Base-by-base conservation (phyloP, 176 grass and related monocot genomes). In the Guadua angustifolia region DNA sequence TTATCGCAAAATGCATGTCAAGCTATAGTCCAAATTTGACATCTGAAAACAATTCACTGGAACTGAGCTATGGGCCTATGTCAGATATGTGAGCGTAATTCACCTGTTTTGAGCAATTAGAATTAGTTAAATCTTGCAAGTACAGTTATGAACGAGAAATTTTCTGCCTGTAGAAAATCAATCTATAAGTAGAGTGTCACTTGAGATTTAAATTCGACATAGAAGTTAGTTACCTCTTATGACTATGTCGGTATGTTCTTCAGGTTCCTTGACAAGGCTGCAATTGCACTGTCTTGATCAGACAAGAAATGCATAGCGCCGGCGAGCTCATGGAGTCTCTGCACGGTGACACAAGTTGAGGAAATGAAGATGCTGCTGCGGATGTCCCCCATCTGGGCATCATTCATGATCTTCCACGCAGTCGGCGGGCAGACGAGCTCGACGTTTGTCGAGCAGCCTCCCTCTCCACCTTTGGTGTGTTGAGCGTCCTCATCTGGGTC, bases 311-410 rank as follows among this genome's bases (percentile, higher is more conserved):
- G 42, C 46, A 9, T 13, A 29, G 21, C 58, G 7, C 16, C 74
- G 4, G 32, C n/a, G 38, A 72, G 77, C 35, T 78, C 75, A 15
- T 80, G 83, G 82, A 80, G 58, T 46, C 26, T 85, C 18, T 89
- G 83, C 78, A 89, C 82, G 5, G 71, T 89, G 43, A 82, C 88
- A 39, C 88, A 89, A 32, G 88, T 89, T 4, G 78, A 89, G 79
- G 83, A 89, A 66, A 63, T 89, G 62, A 89, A 85, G 69, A 81
- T 89, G 42, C 33, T 89, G 7, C 42, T 89, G 0, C 40, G 83
- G 6, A 66, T 90, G 88, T 86, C 77, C 45, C 79, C 83, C 7
- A 40, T 90, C 24, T 90, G 78, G 77, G 71, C 83, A 2, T 81
- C 53, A 1, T 71, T 75, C n/a, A 42, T 78, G 24, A 65, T 89